phyloP scores from a whole-genome alignment of 139 green algal genomes.

The Zygnema circumcarinatum region DNA sequence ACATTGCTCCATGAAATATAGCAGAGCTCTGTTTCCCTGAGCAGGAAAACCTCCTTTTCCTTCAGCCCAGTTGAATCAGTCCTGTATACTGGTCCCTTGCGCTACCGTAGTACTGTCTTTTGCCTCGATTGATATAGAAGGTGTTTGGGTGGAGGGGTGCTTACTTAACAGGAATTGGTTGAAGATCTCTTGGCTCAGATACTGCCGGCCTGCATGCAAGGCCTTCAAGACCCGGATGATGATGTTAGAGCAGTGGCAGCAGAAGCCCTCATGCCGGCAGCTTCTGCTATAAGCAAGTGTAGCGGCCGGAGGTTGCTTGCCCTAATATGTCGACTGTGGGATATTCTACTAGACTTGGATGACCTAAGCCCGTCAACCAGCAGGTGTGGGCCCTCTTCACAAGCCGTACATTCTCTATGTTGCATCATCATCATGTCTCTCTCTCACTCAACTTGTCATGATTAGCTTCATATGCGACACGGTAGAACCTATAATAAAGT shows the following conservation, averaged over 20 bases:
- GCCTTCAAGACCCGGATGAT: conserved; percentile 83
- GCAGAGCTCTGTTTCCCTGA: too few species aligned
- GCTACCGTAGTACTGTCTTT: too few species aligned
- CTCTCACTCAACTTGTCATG: too few species aligned
- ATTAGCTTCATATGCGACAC: too few species aligned
- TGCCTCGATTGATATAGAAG: too few species aligned
- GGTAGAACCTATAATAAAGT: too few species aligned
- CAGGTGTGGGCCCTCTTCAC: conserved; percentile 36
- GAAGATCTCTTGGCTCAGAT: conserved; percentile 68
- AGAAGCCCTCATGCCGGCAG: conserved; percentile 83
- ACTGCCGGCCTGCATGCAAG: conserved; percentile 69
- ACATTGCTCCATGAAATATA: too few species aligned
- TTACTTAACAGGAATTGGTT: conserved; percentile 42
- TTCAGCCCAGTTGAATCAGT: too few species aligned
- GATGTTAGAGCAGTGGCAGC: conserved; percentile 91
- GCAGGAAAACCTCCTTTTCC: too few species aligned
- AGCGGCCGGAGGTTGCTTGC: conserved; percentile 15
- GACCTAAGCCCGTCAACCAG: conserved; percentile 82
- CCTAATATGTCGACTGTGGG: conserved; percentile 76
- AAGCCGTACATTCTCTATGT: neutral
- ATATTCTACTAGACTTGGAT: conserved; percentile 78
- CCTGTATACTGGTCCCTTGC: too few species aligned
- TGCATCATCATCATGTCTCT: conserved; percentile 12
- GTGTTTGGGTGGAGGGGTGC: too few species aligned
- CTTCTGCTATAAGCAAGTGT: conserved; percentile 63